These are phyloP conservation scores for Strobilomyces confusus DNA, from an alignment of 768 basidiomycete genomes.

Conservation along the genomic window DNA sequence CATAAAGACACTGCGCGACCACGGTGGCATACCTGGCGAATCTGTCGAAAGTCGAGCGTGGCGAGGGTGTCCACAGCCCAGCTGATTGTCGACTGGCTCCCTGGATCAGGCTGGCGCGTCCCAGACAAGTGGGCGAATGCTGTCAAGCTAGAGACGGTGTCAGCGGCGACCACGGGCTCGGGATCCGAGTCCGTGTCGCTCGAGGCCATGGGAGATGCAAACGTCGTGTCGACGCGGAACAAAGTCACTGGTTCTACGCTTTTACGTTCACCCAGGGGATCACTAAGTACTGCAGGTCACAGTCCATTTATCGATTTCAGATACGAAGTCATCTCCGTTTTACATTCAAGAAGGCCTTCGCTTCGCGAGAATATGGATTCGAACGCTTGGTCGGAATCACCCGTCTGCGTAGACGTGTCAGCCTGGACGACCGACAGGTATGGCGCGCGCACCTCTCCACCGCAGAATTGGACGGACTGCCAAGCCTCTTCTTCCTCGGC, in stretches of 20 bases:
- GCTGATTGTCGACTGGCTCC: constrained; percentile 12
- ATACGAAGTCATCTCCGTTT: constrained; percentile 53
- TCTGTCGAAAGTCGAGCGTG: constrained; percentile 27
- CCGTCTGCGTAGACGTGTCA: constrained; percentile 41
- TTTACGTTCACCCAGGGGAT: background rate
- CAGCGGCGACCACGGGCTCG: constrained; percentile 27
- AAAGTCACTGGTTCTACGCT: background rate
- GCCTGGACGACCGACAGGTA: constrained; percentile 2
- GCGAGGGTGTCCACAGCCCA: constrained; percentile 24
- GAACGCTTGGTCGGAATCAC: constrained; percentile 52
- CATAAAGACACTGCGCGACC: background rate
- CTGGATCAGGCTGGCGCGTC: constrained; percentile 1
- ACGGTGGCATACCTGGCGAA: constrained; percentile 24
- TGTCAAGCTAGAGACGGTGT: constrained; percentile 14
- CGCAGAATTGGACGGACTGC: constrained; percentile 64
- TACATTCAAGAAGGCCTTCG: constrained; percentile 47
- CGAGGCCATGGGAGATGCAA: constrained; percentile 26
- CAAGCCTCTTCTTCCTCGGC: constrained; percentile 77
- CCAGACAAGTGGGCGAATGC: constrained; percentile 19
- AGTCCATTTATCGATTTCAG: constrained; percentile 55
- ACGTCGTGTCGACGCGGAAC: background rate
- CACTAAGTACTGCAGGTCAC: constrained; percentile 26
- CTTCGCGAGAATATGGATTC: constrained; percentile 62
- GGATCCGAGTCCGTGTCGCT: constrained; percentile 62
- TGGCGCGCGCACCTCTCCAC: constrained; percentile 50